phyloP scores from a whole-genome alignment of 2,329 filamentous ascomycete genomes.

The Emergomyces orientalis region DNA sequence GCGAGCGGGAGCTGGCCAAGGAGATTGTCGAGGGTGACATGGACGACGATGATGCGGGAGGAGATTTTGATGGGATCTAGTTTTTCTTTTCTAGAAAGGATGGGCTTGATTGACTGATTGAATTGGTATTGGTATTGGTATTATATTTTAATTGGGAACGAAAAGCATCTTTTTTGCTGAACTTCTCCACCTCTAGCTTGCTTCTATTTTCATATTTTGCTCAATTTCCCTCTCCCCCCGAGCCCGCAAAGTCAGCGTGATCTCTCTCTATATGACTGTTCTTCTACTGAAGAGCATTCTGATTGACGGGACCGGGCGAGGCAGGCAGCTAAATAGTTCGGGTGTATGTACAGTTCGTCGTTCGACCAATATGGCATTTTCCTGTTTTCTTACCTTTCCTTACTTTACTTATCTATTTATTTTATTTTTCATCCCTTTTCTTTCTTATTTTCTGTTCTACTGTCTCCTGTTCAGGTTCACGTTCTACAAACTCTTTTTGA shows the following conservation, averaged over 20 bases:
- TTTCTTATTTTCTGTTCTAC: too few species aligned
- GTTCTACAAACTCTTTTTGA: too few species aligned
- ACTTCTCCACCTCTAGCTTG: neutral
- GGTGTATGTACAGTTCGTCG: conserved; percentile 20
- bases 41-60: conserved; percentile 91
- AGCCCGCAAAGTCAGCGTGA: neutral
- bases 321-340: conserved; percentile 7
- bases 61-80: conserved; percentile 93
- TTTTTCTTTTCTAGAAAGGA: neutral
- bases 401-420: too few species aligned
- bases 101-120: neutral
- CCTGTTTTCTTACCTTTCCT: neutral
- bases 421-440: too few species aligned
- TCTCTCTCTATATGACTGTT: neutral
- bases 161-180: conserved; percentile 1
- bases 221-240: neutral
- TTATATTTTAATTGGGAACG: conserved; percentile 8
- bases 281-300: conserved; percentile 14
- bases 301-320: conserved; percentile 18
- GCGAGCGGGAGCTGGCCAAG: conserved; percentile 94
- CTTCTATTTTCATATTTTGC: neutral
- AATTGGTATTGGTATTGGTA: neutral
- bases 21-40: conserved; percentile 97
- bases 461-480: too few species aligned
- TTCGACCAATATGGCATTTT: conserved; percentile 14